These are phyloP conservation scores for Plasmodium vivax DNA, from an alignment of 169 alveolate genomes.

Conservation along the genomic window DNA sequence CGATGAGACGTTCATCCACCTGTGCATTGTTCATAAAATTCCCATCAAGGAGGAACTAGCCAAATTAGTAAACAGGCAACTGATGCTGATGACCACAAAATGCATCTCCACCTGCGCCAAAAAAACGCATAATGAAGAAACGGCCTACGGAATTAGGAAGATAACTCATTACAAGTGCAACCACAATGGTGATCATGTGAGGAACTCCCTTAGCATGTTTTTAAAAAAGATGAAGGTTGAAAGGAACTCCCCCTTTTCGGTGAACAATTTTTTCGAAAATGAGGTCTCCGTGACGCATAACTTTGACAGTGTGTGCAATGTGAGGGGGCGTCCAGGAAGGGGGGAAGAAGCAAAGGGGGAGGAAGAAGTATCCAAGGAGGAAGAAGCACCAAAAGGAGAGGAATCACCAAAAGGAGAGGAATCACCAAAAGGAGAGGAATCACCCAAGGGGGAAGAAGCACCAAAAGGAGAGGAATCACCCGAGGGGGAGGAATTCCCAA, in stretches of 20 bases:
- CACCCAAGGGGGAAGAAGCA: not conserved
- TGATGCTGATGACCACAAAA: conserved; percentile 54
- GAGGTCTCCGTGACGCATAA: conserved; percentile 30
- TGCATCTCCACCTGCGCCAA: conserved; percentile 33
- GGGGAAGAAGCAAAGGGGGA: not conserved
- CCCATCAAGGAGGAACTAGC: conserved; percentile 47
- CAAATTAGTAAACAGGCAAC: conserved; percentile 50
- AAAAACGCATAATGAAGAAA: conserved; percentile 28
- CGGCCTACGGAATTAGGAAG: conserved; percentile 49
- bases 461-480: not conserved
- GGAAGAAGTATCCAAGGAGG: not conserved
- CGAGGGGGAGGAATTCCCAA: not conserved
- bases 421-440: not conserved
- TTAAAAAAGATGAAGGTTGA: conserved; percentile 26
- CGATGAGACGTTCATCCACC: conserved; percentile 51
- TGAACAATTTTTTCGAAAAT: conserved; percentile 40
- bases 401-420: not conserved
- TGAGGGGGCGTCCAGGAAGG: not conserved
- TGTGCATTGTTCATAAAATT: conserved; percentile 53
- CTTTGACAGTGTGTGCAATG: conserved; percentile 49
- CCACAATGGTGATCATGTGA: conserved; percentile 23
- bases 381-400: not conserved
- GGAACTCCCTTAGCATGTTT: not conserved
- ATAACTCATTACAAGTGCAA: conserved; percentile 59
- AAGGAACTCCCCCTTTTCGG: not conserved